These are phyloP conservation scores for Serendipita indica DNA, from an alignment of 768 basidiomycete species.

Conservation along the genomic window DNA sequence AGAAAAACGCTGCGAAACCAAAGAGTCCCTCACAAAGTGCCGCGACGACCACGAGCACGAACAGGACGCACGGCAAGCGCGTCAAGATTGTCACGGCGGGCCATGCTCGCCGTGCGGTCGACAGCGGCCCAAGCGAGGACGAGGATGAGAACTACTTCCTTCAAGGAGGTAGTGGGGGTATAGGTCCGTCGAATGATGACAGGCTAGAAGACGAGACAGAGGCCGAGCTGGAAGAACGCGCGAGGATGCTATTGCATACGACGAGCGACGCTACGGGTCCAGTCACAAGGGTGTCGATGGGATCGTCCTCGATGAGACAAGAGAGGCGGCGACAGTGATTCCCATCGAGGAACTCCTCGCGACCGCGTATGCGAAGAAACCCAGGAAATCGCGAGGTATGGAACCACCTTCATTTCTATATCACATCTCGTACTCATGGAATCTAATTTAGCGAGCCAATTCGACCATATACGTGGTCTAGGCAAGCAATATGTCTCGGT, in stretches of 20 bases:
- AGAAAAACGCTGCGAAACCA: not conserved
- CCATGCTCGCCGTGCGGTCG: not conserved
- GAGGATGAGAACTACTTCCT: not conserved
- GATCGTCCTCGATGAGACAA: slow-evolving; percentile 6
- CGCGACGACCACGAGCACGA: not conserved
- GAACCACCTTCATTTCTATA: not conserved
- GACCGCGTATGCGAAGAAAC: slow-evolving; percentile 4
- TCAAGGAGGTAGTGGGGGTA: not conserved
- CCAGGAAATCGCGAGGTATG: not conserved
- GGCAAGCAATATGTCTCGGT: slow-evolving; percentile 3
- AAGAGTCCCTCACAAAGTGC: not conserved
- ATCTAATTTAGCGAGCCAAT: not conserved
- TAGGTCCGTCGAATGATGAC: not conserved
- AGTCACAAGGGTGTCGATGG: not conserved
- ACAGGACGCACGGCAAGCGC: slow-evolving; percentile 2
- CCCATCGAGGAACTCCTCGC: slow-evolving; percentile 1
- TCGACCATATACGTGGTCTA: slow-evolving; percentile 2
- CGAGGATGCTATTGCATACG: not conserved
- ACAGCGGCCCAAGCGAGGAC: not conserved
- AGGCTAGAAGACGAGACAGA: not conserved
- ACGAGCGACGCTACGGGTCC: not conserved
- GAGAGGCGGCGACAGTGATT: not conserved
- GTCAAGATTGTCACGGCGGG: not conserved
- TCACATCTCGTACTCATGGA: not conserved
- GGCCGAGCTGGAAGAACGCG: not conserved